Base-by-base conservation (phyloP, 805 yeast genomes). In the Ogataea populi-albae region DNA sequence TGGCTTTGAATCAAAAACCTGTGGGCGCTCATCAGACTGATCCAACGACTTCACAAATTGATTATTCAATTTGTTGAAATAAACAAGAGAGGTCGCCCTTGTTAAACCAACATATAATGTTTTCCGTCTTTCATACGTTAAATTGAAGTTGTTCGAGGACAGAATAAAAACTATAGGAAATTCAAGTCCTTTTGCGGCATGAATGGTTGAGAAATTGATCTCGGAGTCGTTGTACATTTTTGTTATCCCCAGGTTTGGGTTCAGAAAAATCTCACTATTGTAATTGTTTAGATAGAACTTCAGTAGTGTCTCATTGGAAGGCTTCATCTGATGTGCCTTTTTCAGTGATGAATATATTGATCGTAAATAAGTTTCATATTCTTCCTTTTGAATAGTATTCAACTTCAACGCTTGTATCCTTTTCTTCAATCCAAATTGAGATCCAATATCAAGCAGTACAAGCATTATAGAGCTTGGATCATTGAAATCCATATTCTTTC, bases 161-260 rank as follows among this genome's bases (percentile, higher is more conserved):
- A 67, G 44, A 3, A 81, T 46, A 54, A 82, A 81, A 1, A 80
- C 86, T 9, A 81, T 65, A 0, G 88, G 87, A 47, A 77, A 81
- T 43, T 83, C 88, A 4, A 81, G 55, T 0, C 93, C 91, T 47
- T 84, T 84, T 1, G 89, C 77, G 0, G 85, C 68, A 55, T 84
- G 91, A 2, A 84, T 73, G 0, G 91, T 84, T 0, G 87, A 77
- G 1, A 82, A 46, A 33, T 75, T 77, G 5, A 82, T 61, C 12
- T 66, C 53, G 25, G 55, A 41, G 40, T 61, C 41, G 34, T 52
- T 28, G 44, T 54, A 29, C 30, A 47, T 15, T 37, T 47, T 22
- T 47, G 68, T 43, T 34, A 55, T 33, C 20, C 43, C 42, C 9
- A 45, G 21, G 22, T 40, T 43, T 11, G 52, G 47, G 17, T 43